Percentiles rank a stretch among this genome's conserved stretches.
phyloP scores from a whole-genome alignment of 2,329 filamentous ascomycete genomes.

The Fusarium siculi region DNA sequence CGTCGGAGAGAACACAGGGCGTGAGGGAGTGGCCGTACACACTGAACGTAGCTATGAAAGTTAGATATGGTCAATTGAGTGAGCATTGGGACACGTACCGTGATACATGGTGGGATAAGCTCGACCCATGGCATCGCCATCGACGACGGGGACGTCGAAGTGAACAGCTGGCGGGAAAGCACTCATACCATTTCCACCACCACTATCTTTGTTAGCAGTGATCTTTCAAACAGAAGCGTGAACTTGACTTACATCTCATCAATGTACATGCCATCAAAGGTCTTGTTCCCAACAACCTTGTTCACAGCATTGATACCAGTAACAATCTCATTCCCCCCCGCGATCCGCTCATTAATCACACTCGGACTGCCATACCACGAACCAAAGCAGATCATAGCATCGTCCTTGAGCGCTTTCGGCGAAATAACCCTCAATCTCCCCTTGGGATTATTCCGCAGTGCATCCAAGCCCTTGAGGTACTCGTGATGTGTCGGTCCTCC shows the following conservation, averaged over 20 bases:
- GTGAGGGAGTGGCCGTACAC: constrained; percentile 52
- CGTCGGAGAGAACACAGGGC: constrained; percentile 52
- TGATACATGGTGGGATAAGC: constrained; percentile 54
- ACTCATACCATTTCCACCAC: constrained; percentile 53
- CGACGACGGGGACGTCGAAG: constrained; percentile 51
- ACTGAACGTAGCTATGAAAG: constrained; percentile 48
- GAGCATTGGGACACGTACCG: constrained; percentile 19
- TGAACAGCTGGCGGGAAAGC: constrained; percentile 48
- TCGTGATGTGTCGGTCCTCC: constrained; percentile 54
- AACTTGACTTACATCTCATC: constrained; percentile 51
- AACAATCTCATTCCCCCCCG: constrained; percentile 51
- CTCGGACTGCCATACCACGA: constrained; percentile 59
- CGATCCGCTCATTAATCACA: constrained; percentile 53
- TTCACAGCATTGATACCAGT: constrained; percentile 51
- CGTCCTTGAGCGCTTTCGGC: constrained; percentile 50
- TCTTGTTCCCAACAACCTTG: constrained; percentile 46
- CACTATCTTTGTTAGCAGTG: constrained; percentile 37
- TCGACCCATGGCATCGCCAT: constrained; percentile 53
- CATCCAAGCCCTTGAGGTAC: constrained; percentile 56
- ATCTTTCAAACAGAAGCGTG: accelerated
- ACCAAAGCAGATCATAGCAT: constrained; percentile 54
- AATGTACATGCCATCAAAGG: constrained; percentile 48
- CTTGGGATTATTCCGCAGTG: constrained; percentile 47
- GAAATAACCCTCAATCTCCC: constrained; percentile 55
- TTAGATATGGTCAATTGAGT: accelerated